A percentile compares a stretch with the other conserved stretches of the same genome.
These are phyloP conservation scores for Pleurotus tuoliensis DNA, from an alignment of 768 basidiomycete genomes.

Conservation along the genomic window DNA sequence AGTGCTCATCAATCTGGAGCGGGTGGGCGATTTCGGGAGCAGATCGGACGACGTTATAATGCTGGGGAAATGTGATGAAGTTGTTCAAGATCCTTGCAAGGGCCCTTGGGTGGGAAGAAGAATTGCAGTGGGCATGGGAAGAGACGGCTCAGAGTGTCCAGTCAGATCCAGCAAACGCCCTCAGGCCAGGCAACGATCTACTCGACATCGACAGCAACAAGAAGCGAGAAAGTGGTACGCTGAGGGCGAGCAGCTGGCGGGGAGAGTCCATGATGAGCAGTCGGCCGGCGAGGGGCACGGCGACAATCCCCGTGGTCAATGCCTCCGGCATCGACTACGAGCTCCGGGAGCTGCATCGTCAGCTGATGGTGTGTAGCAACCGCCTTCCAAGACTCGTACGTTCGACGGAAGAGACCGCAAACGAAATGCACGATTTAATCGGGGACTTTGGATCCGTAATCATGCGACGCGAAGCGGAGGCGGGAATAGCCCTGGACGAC, in stretches of 20 bases:
- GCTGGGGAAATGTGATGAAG: conserved; percentile 69
- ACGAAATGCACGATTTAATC: no score
- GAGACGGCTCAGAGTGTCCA: conserved; percentile 34
- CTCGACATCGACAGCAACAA: no score
- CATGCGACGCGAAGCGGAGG: no score
- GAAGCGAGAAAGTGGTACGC: no score
- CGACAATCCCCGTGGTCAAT: no score
- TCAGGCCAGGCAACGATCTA: background rate
- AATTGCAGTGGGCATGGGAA: conserved; percentile 52
- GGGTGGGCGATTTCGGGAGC: conserved; percentile 63
- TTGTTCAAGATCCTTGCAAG: conserved; percentile 56
- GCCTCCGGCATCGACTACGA: background rate
- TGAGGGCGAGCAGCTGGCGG: background rate
- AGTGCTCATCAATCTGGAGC: conserved; percentile 85
- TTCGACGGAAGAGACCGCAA: no score
- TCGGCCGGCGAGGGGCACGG: no score
- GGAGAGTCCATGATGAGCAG: no score
- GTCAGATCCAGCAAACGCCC: no score
- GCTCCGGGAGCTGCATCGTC: background rate
- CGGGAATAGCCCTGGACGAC: no score
- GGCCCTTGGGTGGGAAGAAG: conserved; percentile 73
- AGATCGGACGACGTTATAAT: conserved; percentile 56
- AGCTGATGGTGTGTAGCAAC: background rate
- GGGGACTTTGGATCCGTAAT: no score
- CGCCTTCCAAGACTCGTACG: no score